Conservation (phyloP, 169 alveolate genomes). For the Plasmodium fragile region DNA sequence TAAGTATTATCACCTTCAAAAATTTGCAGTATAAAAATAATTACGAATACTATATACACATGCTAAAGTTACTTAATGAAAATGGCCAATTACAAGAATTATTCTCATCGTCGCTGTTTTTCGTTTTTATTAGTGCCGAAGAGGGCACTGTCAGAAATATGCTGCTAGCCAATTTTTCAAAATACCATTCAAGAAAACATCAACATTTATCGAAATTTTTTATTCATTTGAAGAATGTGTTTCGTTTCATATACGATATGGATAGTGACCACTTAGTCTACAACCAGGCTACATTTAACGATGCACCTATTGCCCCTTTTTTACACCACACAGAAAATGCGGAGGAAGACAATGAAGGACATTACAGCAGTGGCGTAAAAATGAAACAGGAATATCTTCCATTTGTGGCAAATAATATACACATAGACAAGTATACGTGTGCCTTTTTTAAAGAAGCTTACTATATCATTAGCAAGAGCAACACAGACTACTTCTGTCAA, state of each 20-base stretch:
- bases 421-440: slow-evolving; percentile 44
- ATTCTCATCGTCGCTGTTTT: slow-evolving; percentile 53
- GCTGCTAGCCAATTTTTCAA: slow-evolving; percentile 43
- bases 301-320: background rate
- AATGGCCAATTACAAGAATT: slow-evolving; percentile 39
- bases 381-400: slow-evolving; percentile 19
- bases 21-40: slow-evolving; percentile 67
- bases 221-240: slow-evolving; percentile 5
- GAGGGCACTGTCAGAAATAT: slow-evolving; percentile 21
- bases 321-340: background rate
- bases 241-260: slow-evolving; percentile 32
- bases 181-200: slow-evolving; percentile 56
- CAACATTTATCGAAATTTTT: slow-evolving; percentile 10
- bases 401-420: slow-evolving; percentile 15
- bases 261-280: slow-evolving; percentile 22
- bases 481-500: slow-evolving; percentile 11
- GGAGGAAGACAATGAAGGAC: background rate
- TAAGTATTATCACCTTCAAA: slow-evolving; percentile 35
- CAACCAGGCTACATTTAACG: slow-evolving; percentile 26
- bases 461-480: slow-evolving; percentile 41
- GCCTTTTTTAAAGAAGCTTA: slow-evolving; percentile 53
- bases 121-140: slow-evolving; percentile 40
- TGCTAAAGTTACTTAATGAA: slow-evolving; percentile 32
- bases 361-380: background rate
- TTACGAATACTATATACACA: slow-evolving; percentile 54